Base-by-base conservation (phyloP, 2,329 filamentous ascomycete genomes). In the Fusarium sarcochroum region DNA sequence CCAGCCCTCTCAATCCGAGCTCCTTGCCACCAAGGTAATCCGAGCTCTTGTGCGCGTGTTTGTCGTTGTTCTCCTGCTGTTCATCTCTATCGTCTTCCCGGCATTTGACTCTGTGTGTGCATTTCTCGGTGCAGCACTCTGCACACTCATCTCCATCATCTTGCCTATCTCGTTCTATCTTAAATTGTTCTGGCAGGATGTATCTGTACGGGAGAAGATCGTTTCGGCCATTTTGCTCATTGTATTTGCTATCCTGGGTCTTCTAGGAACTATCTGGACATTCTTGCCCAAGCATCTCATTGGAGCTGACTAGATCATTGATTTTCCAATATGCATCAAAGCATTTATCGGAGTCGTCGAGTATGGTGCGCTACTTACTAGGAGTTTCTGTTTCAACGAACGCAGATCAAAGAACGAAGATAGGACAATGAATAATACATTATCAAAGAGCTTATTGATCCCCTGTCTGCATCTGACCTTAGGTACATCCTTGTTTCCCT, bases 141-240 rank as follows among this genome's bases (percentile, higher is more conserved):
- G 95, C 81, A 97, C 97, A 73, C 93, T 93, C 18, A 97, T 98
- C 69, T 98, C 95, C 80, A 90, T 98, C 69, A 94, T 97, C 18
- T 78, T 99, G 50, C 96, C 95, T 1, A 83, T 97, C 32, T 87
- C 90, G 6, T 98, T 99, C 76, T 94, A 98, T 76, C 81, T 98
- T 58, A 97, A 94, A 80, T 88, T 98, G 2, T 98, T 97, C 77
- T 89, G 90, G 46, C 85, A 89, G 49, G 90, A 95, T 63, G 88
- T 98, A 45, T 81, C 84, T 1, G 70, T 78, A 1, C 76, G 77
- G 21, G 93, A 97, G 79, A 89, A 87, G 73, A 77, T 87, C 6
- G 69, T 92, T 44, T 89, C 91, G 72, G 94, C 89, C 84, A 76
- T 82, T 17, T 79, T 97, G 71, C 89, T 98, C 75, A 77, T 88